Conservation (phyloP, 169 alveolate species). For the Eimeria praecox region DNA sequence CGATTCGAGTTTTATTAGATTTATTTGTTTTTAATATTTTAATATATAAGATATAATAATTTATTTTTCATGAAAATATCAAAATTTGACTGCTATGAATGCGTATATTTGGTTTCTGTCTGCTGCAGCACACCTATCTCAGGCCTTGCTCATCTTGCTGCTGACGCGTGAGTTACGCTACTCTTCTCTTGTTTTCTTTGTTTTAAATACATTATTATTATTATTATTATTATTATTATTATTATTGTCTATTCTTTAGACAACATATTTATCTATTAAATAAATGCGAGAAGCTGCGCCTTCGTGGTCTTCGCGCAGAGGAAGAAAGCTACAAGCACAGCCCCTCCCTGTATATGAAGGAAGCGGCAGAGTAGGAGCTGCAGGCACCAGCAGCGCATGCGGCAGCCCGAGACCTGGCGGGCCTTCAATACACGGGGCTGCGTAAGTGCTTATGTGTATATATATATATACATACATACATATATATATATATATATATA, state of each 20-base stretch:
- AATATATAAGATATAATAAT: background rate
- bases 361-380: conserved; percentile 22
- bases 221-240: background rate
- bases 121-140: background rate
- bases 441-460: too few relatives aligned
- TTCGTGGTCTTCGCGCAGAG: too few relatives aligned
- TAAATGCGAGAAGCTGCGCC: too few relatives aligned
- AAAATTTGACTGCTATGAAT: too few relatives aligned
- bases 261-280: too few relatives aligned
- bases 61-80: too few relatives aligned
- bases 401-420: background rate
- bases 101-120: background rate
- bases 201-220: background rate
- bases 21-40: background rate
- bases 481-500: too few relatives aligned
- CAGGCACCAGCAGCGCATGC: background rate
- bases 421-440: too few relatives aligned
- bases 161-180: conserved; percentile 20
- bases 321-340: background rate
- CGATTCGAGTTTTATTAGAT: background rate
- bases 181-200: too few relatives aligned
- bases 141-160: background rate
- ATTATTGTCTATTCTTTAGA: background rate
- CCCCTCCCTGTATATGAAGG: background rate
- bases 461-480: too few relatives aligned